Conservation (phyloP, 441 rosid species). For the Syzygium malaccense region DNA sequence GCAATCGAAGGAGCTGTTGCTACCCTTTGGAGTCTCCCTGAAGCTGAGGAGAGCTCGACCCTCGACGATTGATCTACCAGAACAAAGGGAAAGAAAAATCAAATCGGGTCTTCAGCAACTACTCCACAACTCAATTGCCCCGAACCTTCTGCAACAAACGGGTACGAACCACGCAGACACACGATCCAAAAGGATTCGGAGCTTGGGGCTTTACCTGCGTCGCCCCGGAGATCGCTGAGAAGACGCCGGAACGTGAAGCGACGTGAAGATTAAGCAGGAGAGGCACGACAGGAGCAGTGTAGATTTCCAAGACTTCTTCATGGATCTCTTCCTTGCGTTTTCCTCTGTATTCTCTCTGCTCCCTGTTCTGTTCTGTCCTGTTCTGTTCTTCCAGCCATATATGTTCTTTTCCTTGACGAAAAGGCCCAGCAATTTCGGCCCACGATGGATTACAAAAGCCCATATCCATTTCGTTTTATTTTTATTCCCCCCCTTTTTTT, state of each 20-base stretch:
- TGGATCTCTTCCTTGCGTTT: not conserved
- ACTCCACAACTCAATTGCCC: not conserved
- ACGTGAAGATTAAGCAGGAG: not conserved
- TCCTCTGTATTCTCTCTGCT: not conserved
- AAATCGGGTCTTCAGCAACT: not conserved
- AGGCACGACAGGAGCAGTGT: not conserved
- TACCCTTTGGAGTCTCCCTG: conserved; percentile 59
- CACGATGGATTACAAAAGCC: not conserved
- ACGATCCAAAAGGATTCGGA: not conserved
- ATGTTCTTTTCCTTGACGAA: not conserved
- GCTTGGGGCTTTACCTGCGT: not conserved
- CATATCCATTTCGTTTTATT: not conserved
- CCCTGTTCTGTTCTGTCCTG: not conserved
- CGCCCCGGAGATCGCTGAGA: not conserved
- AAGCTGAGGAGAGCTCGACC: conserved; percentile 49
- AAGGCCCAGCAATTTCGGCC: not conserved
- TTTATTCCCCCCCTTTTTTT: not conserved
- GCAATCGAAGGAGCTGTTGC: conserved; percentile 65
- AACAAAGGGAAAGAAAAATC: not conserved
- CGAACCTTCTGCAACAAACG: not conserved
- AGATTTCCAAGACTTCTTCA: not conserved
- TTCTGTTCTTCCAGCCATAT: not conserved
- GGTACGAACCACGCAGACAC: not conserved
- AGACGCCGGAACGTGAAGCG: not conserved
- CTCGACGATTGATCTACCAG: conserved; percentile 20